phyloP scores from a whole-genome alignment of 1,284 basidiomycete genomes.

The Ceratobasidium papillatum region DNA sequence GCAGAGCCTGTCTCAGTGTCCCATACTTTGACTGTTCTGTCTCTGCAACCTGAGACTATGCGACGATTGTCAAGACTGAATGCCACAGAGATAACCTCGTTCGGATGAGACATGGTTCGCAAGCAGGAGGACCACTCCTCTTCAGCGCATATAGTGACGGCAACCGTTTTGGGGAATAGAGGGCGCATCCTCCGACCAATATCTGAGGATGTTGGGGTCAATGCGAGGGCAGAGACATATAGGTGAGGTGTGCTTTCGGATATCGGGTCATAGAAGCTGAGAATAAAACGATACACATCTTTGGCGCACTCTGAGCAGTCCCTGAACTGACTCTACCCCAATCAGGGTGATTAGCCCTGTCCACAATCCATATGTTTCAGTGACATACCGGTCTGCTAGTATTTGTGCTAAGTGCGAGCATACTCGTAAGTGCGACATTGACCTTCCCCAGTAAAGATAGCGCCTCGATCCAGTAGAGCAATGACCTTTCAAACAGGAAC shows the following conservation, averaged over 20 bases:
- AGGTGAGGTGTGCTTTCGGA: not conserved
- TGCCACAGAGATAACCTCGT: not conserved
- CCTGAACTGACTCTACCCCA: no score
- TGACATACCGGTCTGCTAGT: no score
- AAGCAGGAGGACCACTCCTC: not conserved
- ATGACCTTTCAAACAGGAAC: no score
- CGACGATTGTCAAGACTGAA: not conserved
- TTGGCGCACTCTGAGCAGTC: not conserved
- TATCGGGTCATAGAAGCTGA: slow-evolving; percentile 1
- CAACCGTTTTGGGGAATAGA: not conserved
- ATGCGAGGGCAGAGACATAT: not conserved
- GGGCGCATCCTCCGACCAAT: not conserved
- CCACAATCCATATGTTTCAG: no score
- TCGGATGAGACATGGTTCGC: not conserved
- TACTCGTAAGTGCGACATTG: not conserved
- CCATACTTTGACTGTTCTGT: not conserved
- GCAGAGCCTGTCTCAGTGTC: not conserved
- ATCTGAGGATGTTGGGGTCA: not conserved
- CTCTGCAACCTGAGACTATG: not conserved
- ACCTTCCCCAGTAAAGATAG: no score
- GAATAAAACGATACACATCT: not conserved
- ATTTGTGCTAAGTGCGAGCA: not conserved
- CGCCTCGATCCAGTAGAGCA: no score
- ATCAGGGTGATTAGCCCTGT: no score
- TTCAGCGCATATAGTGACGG: not conserved